Percentiles rank a stretch among this genome's conserved stretches.
Evolutionary conservation across 306 rosid genomes (phyloP).

Genomic region (Trifolium dubium): DNA sequence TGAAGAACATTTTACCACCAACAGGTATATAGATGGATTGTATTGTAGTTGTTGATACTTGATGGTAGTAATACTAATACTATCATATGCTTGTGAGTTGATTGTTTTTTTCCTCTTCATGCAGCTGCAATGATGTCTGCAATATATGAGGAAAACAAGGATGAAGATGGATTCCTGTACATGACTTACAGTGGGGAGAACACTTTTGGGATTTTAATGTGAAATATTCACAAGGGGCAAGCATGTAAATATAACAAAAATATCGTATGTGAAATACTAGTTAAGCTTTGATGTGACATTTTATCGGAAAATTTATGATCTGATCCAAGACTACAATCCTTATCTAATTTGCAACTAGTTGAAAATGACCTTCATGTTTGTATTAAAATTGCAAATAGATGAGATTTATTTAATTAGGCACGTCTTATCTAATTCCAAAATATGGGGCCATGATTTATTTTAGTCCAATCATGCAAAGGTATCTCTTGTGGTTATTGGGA

Average conservation of each 20-base stretch:
- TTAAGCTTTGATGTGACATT: constrained; percentile 43
- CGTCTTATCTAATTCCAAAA: background rate
- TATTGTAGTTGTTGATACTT: background rate
- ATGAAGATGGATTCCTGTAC: constrained; percentile 88
- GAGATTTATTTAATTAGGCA: background rate
- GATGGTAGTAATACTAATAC: background rate
- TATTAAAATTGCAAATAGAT: background rate
- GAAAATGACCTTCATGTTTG: constrained; percentile 1
- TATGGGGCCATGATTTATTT: background rate
- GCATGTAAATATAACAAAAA: constrained; percentile 48
- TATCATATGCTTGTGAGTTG: constrained; percentile 15
- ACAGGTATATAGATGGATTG: constrained; percentile 58
- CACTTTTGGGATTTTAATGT: constrained; percentile 66
- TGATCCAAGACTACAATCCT: background rate
- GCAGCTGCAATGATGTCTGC: constrained; percentile 96
- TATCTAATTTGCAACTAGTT: constrained; percentile 18
- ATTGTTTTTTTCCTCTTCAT: constrained; percentile 42
- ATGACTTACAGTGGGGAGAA: constrained; percentile 95
- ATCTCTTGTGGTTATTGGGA: background rate
- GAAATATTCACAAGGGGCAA: constrained; percentile 25
- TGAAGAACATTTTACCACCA: constrained; percentile 83
- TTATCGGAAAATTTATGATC: constrained; percentile 18
- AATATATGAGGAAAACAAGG: constrained; percentile 87
- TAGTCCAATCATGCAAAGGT: background rate
- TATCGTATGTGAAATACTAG: constrained; percentile 26